A percentile compares a stretch with the other conserved stretches of the same genome.
phyloP scores from a whole-genome alignment of 2,329 filamentous ascomycete genomes.

The Zalaria sp. region DNA sequence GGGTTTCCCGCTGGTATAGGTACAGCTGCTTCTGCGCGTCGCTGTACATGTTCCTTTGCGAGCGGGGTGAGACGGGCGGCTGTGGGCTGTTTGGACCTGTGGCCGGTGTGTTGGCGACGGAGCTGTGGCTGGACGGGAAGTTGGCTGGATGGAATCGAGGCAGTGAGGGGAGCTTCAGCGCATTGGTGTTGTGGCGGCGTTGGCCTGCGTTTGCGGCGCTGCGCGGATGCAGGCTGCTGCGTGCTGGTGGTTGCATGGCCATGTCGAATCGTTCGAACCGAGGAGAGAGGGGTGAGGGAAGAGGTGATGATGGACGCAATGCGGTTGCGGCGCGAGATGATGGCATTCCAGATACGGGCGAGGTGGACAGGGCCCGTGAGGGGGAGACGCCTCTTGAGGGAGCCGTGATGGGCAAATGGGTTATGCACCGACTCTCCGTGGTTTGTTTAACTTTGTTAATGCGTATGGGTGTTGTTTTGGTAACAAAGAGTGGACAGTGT shows the following conservation, averaged over 20 bases:
- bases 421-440: no score
- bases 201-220: conserved; percentile 15
- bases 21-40: conserved; percentile 36
- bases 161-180: conserved; percentile 32
- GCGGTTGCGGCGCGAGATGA: conserved; percentile 18
- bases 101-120: conserved; percentile 20
- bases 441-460: no score
- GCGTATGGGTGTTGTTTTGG: no score
- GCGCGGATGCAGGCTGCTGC: conserved; percentile 10
- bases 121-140: conserved; percentile 25
- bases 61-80: conserved; percentile 28
- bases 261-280: conserved; percentile 12
- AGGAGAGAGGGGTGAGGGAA: conserved; percentile 16
- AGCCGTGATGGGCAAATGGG: conserved; percentile 5
- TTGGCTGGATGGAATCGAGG: conserved; percentile 40
- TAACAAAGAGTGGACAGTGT: no score
- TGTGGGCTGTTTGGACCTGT: conserved; percentile 26
- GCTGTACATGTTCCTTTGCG: conserved; percentile 28
- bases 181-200: conserved; percentile 20
- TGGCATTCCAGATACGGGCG: conserved; percentile 13
- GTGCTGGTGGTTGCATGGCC: conserved; percentile 15
- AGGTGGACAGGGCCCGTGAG: conserved; percentile 2
- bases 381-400: conserved; percentile 8
- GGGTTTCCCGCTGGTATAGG: conserved; percentile 30
- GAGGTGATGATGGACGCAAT: conserved; percentile 13